phyloP scores from a whole-genome alignment of 2,329 filamentous ascomycete genomes.

The Dichotomopilus funicola region DNA sequence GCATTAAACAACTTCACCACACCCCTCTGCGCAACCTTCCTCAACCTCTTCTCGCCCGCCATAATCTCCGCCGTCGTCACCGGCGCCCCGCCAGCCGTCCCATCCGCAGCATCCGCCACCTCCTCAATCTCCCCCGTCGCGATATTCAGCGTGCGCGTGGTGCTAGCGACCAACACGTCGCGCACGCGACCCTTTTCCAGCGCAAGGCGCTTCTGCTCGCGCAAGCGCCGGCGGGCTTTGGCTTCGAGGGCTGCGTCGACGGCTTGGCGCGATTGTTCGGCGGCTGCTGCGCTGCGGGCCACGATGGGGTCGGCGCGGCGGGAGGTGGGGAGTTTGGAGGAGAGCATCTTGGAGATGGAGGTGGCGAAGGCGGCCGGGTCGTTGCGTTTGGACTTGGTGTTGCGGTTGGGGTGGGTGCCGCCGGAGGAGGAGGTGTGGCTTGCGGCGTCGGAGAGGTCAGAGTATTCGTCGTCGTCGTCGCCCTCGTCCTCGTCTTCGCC shows the following conservation, averaged over 20 bases:
- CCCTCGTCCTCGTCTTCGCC: slow-evolving; percentile 37
- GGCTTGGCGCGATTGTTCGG: slow-evolving; percentile 63
- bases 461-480: slow-evolving; percentile 26
- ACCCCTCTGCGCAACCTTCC: slow-evolving; percentile 85
- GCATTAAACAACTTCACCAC: slow-evolving; percentile 97
- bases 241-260: slow-evolving; percentile 73
- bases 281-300: slow-evolving; percentile 69
- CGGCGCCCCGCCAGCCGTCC: slow-evolving; percentile 23
- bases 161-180: slow-evolving; percentile 65
- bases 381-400: slow-evolving; percentile 71
- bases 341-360: slow-evolving; percentile 87
- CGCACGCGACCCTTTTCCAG: slow-evolving; percentile 81
- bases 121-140: slow-evolving; percentile 36
- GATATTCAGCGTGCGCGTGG: slow-evolving; percentile 43
- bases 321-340: slow-evolving; percentile 75
- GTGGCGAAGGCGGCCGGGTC: slow-evolving; percentile 87
- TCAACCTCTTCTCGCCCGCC: slow-evolving; percentile 71
- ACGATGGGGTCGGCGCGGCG: slow-evolving; percentile 88
- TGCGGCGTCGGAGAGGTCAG: slow-evolving; percentile 37
- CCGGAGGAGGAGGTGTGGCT: slow-evolving; percentile 33
- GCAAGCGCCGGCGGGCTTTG: slow-evolving; percentile 71
- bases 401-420: slow-evolving; percentile 13
- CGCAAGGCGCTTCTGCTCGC: slow-evolving; percentile 71
- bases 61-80: slow-evolving; percentile 49
- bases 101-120: slow-evolving; percentile 28